These are phyloP conservation scores for Erysimum cheiri DNA, from an alignment of 441 rosid species.

Conservation along the genomic window DNA sequence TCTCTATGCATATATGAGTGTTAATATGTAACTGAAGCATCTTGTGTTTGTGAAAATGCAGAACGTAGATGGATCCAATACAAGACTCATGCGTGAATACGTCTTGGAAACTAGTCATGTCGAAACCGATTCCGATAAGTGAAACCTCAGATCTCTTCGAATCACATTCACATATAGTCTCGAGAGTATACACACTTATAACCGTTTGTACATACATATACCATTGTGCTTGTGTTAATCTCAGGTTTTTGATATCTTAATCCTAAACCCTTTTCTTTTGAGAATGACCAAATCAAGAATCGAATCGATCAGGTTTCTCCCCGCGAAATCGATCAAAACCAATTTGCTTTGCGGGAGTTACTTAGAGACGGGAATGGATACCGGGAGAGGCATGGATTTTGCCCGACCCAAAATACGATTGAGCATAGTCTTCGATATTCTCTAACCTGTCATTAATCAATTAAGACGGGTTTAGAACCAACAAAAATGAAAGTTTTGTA, in stretches of 20 bases:
- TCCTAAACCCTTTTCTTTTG: not conserved
- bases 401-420: slow-evolving; percentile 73
- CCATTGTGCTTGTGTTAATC: slow-evolving; percentile 29
- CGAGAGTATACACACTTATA: slow-evolving; percentile 12
- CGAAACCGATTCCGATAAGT: slow-evolving; percentile 33
- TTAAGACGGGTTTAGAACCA: not conserved
- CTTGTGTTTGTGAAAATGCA: slow-evolving; percentile 39
- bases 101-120: slow-evolving; percentile 68
- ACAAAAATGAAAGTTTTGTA: not conserved
- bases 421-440: slow-evolving; percentile 81
- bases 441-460: slow-evolving; percentile 61
- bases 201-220: slow-evolving; percentile 30
- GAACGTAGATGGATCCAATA: slow-evolving; percentile 69
- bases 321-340: not conserved
- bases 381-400: slow-evolving; percentile 69
- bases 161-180: slow-evolving; percentile 8
- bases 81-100: slow-evolving; percentile 78
- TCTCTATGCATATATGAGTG: not conserved
- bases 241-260: not conserved
- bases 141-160: slow-evolving; percentile 3
- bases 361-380: slow-evolving; percentile 47
- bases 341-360: not conserved
- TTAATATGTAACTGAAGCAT: not conserved
- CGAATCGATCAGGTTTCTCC: not conserved
- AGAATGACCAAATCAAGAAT: slow-evolving; percentile 30